Evolutionary conservation across 192 early-diverging fungal species (phyloP).

Genomic region (Linderina pennispora): DNA sequence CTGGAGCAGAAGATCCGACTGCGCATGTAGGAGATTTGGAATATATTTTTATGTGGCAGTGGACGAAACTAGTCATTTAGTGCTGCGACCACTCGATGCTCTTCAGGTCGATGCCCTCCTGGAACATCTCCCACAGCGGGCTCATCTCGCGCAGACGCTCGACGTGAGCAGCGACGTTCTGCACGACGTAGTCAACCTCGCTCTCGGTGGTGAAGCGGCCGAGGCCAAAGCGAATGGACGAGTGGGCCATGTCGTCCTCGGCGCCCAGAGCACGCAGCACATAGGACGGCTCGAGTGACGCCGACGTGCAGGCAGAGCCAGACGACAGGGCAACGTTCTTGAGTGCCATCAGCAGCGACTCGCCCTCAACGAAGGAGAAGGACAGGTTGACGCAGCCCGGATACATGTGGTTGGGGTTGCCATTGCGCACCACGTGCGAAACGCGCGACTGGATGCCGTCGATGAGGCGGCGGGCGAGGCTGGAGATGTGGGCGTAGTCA

Average conservation of each 20-base stretch:
- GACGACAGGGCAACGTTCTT: conserved; percentile 96
- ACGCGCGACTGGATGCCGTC: conserved; percentile 74
- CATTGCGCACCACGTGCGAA: conserved; percentile 82
- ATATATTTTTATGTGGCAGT: too few relatives aligned
- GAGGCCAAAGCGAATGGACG: conserved; percentile 91
- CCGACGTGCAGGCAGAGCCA: conserved; percentile 93
- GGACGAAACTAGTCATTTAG: conserved; percentile 43
- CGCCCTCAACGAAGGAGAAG: conserved; percentile 96
- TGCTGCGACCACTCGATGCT: conserved; percentile 89
- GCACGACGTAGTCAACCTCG: conserved; percentile 87
- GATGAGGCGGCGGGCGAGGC: conserved; percentile 72
- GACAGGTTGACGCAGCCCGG: conserved; percentile 95
- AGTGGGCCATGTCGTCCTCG: conserved; percentile 95
- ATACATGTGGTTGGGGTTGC: conserved; percentile 70
- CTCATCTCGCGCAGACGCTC: conserved; percentile 89
- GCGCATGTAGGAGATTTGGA: conserved; percentile 9
- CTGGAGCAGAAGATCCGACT: conserved; percentile 8
- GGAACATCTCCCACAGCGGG: conserved; percentile 97
- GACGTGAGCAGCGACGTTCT: conserved; percentile 75
- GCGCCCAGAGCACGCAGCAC: conserved; percentile 95
- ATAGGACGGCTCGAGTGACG: conserved; percentile 92
- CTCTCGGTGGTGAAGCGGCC: conserved; percentile 94
- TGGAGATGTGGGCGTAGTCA: conserved; percentile 66
- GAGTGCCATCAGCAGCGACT: conserved; percentile 95
- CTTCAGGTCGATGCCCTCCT: conserved; percentile 90